A percentile compares a stretch with the other conserved stretches of the same genome.
phyloP scores from a whole-genome alignment of 2,329 filamentous ascomycete genomes.

The Pseudocercospora macadamiae region DNA sequence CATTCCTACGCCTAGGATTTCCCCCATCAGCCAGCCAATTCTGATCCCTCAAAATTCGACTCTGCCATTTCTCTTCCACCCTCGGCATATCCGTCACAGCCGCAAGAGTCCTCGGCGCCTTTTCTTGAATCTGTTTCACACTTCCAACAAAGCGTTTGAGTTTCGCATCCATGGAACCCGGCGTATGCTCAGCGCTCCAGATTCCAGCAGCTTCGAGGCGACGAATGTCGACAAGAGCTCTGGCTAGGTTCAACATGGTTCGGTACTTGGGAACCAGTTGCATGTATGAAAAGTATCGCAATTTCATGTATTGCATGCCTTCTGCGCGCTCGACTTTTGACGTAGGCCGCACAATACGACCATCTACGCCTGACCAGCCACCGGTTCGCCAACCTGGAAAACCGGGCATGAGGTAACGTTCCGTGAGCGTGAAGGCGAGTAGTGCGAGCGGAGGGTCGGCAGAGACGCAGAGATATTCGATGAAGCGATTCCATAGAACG shows the following conservation, averaged over 20 bases:
- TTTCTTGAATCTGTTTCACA: slow-evolving; percentile 35
- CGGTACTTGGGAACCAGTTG: slow-evolving; percentile 46
- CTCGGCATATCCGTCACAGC: slow-evolving; percentile 51
- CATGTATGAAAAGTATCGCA: slow-evolving; percentile 29
- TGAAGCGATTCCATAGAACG: slow-evolving; percentile 76
- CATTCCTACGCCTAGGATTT: no score
- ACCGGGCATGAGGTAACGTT: slow-evolving; percentile 73
- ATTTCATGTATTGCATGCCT: slow-evolving; percentile 36
- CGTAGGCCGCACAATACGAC: not conserved
- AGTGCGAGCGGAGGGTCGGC: slow-evolving; percentile 53
- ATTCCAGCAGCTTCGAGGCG: slow-evolving; percentile 39
- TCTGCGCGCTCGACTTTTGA: slow-evolving; percentile 23
- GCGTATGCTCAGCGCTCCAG: slow-evolving; percentile 14
- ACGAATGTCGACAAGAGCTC: slow-evolving; percentile 41
- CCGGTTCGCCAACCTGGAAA: slow-evolving; percentile 71
- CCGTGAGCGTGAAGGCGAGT: slow-evolving; percentile 74
- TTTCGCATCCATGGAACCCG: slow-evolving; percentile 27
- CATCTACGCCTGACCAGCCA: no score
- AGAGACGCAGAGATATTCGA: slow-evolving; percentile 67
- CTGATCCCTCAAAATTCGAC: not conserved
- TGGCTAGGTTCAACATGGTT: slow-evolving; percentile 47
- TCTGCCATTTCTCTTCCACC: slow-evolving; percentile 19
- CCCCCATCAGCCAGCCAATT: not conserved
- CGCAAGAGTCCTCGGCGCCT: slow-evolving; percentile 44
- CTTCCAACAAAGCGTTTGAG: slow-evolving; percentile 32